phyloP scores from a whole-genome alignment of 2,329 filamentous ascomycete genomes.

The Arthrinium puccinioides region DNA sequence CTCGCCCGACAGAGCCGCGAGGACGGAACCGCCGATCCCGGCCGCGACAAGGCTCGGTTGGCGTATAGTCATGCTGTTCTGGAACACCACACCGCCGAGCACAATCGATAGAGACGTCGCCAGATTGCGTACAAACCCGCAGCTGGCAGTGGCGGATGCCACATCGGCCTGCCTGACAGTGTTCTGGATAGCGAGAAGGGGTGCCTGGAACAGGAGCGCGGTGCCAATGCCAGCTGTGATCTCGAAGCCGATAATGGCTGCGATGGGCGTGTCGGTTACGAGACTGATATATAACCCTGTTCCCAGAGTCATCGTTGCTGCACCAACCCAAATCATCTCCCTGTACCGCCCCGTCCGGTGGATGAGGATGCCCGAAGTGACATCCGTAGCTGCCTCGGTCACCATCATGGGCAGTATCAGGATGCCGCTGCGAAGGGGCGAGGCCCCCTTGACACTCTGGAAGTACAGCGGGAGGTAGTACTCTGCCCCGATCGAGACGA shows the following conservation, averaged over 20 bases:
- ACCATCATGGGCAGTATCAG: slow-evolving; percentile 53
- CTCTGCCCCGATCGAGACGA: slow-evolving; percentile 8
- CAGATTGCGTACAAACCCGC: slow-evolving; percentile 58
- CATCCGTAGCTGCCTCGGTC: slow-evolving; percentile 54
- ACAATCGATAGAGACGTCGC: slow-evolving; percentile 61
- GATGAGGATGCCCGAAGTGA: slow-evolving; percentile 44
- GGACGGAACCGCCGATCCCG: slow-evolving; percentile 16
- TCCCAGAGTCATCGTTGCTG: slow-evolving; percentile 51
- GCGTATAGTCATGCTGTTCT: slow-evolving; percentile 36
- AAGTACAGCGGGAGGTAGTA: slow-evolving; percentile 35
- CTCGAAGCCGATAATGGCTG: slow-evolving; percentile 53
- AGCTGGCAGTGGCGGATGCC: slow-evolving; percentile 56
- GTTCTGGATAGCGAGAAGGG: slow-evolving; percentile 58
- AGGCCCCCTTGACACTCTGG: slow-evolving; percentile 44
- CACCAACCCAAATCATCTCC: slow-evolving; percentile 54
- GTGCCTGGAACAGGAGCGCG: slow-evolving; percentile 58
- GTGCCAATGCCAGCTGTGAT: slow-evolving; percentile 53
- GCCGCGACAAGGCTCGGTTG: slow-evolving; percentile 11
- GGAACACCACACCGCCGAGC: slow-evolving; percentile 61
- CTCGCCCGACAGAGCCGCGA: slow-evolving; percentile 28
- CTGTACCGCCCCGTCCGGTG: slow-evolving; percentile 51
- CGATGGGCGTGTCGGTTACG: slow-evolving; percentile 37
- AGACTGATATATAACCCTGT: slow-evolving; percentile 47
- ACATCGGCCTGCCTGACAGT: slow-evolving; percentile 31
- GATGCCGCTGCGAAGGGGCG: slow-evolving; percentile 47